Base-by-base conservation (phyloP, 306 rosid species). In the Datisca glomerata region DNA sequence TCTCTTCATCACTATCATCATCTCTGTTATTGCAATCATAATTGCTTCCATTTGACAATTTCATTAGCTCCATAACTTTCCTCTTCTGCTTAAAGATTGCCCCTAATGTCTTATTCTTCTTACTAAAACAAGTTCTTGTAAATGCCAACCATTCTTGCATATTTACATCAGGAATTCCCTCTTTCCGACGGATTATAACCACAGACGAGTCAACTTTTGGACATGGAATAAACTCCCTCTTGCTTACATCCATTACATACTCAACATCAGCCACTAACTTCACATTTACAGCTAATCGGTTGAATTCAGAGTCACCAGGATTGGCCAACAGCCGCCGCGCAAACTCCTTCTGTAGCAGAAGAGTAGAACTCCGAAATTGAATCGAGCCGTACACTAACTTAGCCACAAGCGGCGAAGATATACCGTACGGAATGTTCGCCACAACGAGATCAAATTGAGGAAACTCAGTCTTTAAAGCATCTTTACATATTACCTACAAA, bases 131-230 rank as follows among this genome's bases (percentile, higher is more conserved):
- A 31, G 69, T 64, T 55, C 78, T 70, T 2, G 76, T 73, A 59
- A 89, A 80, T 37, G 91, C 78, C 62, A 43, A 61, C 93, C 98
- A 89, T 55, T 84, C 81, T 2, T 46, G 50, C 52, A 84, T 47
- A 68, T 80, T 55, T 12, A 89, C 78, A 7, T 55, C n/a, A 2
- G 83, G 91, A 45, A 75, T 25, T 4, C 65, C 57, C 37, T 54
- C 43, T 63, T 75, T 83, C 0, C 84, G 95, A 10, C 86, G 74
- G 29, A 89, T 75, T 24, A 80, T 75, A 39, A 84, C 79, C n/a
- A 89, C 74, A 0, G 93, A 80, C 5, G 95, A 89, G 41, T 89
- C 98, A 7, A 80, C 95, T 61, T 89, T 78, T 0, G 95, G 98
- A 12, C 69, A 49, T 0, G 93, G 98, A 18, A 84, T 44, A 60